Base-by-base conservation (phyloP, 2,329 filamentous ascomycete species). In the Xylariales sp. region DNA sequence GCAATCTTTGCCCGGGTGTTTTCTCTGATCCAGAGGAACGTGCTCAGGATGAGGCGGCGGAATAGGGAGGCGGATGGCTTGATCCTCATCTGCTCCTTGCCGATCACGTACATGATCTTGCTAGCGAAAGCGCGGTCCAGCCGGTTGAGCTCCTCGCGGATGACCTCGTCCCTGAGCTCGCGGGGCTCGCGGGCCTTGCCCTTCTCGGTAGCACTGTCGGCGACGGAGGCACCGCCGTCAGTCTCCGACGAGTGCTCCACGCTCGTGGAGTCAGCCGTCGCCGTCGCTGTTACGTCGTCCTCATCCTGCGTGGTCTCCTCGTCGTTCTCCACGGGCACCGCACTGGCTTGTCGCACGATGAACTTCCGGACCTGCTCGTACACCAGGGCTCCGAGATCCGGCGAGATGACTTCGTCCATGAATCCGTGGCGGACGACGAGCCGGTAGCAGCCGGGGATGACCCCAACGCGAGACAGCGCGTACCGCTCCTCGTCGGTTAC, bases 391-490 rank as follows among this genome's bases (percentile, higher is more conserved):
- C 70, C 81, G 6, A 88, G 67, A 40, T 85, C 75, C 0, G 75
- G 76, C 0, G 75, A 81, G 31, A 88, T 70, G 19, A 87, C 73
- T 44, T 83, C 74, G 48, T 89, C 85, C 58, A 76, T 83, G 56
- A 84, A 89, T 2, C 85, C 85, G 51, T 88, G 81, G 11, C 83
- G 76, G 3, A 86, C 69, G 3, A 83, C 76, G 7, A 88, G 66
- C 4, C 82, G 75, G 54, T 87, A 88, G 48, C 79, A 82, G 21
- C 79, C 74, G 0, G 77, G 76, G 14, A 85, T 60, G 18, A 57
- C 53, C n/a, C 52, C 46, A 30, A 63, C 59, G 6, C 62, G 61
- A 11, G 62, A 62, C 28, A 75, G 62, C 16, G 66, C 54, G 41
- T 72, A 77, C 3, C 72, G 61, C 43, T 76, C 69, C 2, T 55